These are phyloP conservation scores for Thermochaetoides thermophila DNA, from an alignment of 495 filamentous ascomycete genomes.

Conservation along the genomic window DNA sequence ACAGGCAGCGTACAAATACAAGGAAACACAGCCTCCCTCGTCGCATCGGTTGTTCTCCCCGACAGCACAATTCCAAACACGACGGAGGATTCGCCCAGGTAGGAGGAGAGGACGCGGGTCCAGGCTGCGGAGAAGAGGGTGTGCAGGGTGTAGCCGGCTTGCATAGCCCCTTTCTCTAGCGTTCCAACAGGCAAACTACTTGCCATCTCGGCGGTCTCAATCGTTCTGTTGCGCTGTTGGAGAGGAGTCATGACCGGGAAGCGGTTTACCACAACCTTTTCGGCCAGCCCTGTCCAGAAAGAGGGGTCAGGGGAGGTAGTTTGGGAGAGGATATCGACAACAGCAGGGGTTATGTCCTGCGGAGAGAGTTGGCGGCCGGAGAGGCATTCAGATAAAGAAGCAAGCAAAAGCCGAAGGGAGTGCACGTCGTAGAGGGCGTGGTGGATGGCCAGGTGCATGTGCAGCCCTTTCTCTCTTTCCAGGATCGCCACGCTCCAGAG, in stretches of 20 bases:
- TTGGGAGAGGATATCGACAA: conserved; percentile 37
- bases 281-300: conserved; percentile 48
- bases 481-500: conserved; percentile 21
- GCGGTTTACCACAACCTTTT: conserved; percentile 37
- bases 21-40: conserved; percentile 46
- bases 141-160: conserved; percentile 50
- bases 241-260: conserved; percentile 60
- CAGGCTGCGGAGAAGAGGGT: conserved; percentile 60
- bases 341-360: conserved; percentile 21
- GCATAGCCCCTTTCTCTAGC: conserved; percentile 38
- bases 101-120: conserved; percentile 52
- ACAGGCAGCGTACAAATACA: conserved; percentile 63
- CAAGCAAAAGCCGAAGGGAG: conserved; percentile 45
- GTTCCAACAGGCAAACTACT: conserved; percentile 22
- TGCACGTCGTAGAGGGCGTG: conserved; percentile 73
- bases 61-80: conserved; percentile 64
- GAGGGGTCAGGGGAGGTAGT: conserved; percentile 20
- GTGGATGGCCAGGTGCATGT: conserved; percentile 38
- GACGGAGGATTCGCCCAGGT: conserved; percentile 52
- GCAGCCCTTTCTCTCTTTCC: conserved; percentile 9
- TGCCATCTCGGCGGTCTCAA: conserved; percentile 24
- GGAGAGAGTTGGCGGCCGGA: background rate
- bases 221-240: conserved; percentile 21
- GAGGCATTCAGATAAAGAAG: conserved; percentile 30
- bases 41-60: conserved; percentile 42